phyloP scores from a whole-genome alignment of 768 basidiomycete species.

The Exsudoporus frostii region DNA sequence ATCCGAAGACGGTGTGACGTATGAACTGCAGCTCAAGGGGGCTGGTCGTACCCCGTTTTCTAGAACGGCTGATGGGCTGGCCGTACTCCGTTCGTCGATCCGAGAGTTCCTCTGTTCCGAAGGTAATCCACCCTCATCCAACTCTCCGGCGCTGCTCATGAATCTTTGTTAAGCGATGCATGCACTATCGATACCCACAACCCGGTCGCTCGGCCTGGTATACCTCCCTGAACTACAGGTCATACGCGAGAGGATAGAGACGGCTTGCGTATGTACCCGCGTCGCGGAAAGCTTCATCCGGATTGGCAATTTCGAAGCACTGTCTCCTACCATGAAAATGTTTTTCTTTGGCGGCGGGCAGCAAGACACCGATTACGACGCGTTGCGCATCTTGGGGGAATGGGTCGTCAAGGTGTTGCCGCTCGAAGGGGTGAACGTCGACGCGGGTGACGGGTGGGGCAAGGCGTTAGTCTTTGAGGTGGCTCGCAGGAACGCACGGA shows the following conservation, averaged over 20 bases:
- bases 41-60: slow-evolving; percentile 93
- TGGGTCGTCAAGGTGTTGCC: slow-evolving; percentile 71
- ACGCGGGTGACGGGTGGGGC: slow-evolving; percentile 62
- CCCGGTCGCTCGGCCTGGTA: slow-evolving; percentile 79
- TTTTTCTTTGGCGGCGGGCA: slow-evolving; percentile 79
- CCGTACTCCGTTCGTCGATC: slow-evolving; percentile 91
- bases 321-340: slow-evolving; percentile 62
- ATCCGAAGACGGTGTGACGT: slow-evolving; percentile 46
- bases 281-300: slow-evolving; percentile 89
- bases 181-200: slow-evolving; percentile 87
- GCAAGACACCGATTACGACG: slow-evolving; percentile 72
- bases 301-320: slow-evolving; percentile 86
- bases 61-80: slow-evolving; percentile 88
- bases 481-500: slow-evolving; percentile 79
- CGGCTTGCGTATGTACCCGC: slow-evolving; percentile 71
- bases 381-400: slow-evolving; percentile 67
- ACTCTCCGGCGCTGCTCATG: slow-evolving; percentile 35
- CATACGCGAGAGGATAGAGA: slow-evolving; percentile 68
- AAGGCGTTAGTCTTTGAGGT: slow-evolving; percentile 71
- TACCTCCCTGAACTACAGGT: slow-evolving; percentile 73
- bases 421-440: slow-evolving; percentile 36
- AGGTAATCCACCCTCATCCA: slow-evolving; percentile 38
- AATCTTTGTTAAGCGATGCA: slow-evolving; percentile 50
- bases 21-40: slow-evolving; percentile 94
- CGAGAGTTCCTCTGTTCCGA: slow-evolving; percentile 93